These are phyloP conservation scores for Trebouxia sp. DNA, from an alignment of 139 green algal genomes.

Conservation along the genomic window DNA sequence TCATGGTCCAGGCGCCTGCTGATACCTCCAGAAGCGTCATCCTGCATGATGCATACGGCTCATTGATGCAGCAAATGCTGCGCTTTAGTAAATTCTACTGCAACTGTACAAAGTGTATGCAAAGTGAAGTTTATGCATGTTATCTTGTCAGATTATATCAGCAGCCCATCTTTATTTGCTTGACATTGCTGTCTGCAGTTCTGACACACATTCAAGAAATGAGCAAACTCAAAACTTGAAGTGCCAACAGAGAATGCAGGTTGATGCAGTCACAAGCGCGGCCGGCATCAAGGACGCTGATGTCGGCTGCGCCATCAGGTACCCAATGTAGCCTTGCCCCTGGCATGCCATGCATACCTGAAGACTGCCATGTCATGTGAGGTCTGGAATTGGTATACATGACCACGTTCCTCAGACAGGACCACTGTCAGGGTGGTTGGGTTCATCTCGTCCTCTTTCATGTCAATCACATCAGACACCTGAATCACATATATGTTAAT, in stretches of 20 bases:
- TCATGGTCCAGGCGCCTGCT: constrained; percentile 4
- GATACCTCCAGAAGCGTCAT: background rate
- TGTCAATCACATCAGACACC: constrained; percentile 26
- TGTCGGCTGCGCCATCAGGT: background rate
- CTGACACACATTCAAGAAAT: no score
- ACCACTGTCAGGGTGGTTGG: background rate
- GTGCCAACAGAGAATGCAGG: background rate
- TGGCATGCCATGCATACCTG: background rate
- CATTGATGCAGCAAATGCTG: no score
- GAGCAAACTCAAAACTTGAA: background rate
- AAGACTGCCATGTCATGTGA: constrained; percentile 6
- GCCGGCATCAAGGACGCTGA: background rate
- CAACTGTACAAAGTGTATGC: no score
- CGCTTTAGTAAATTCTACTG: no score
- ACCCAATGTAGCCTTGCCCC: background rate
- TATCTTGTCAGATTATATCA: no score
- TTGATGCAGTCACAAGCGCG: background rate
- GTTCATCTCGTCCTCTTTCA: constrained; percentile 7
- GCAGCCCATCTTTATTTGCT: no score
- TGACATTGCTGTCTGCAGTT: no score
- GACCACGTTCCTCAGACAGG: background rate
- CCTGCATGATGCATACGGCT: background rate
- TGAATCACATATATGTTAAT: background rate
- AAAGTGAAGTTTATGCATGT: no score
- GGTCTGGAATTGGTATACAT: constrained; percentile 22